Evolutionary conservation across 2,329 filamentous ascomycete genomes (phyloP), one percentile per base, ranked within the genome.

Genomic region (Monilinia polystroma): DNA sequence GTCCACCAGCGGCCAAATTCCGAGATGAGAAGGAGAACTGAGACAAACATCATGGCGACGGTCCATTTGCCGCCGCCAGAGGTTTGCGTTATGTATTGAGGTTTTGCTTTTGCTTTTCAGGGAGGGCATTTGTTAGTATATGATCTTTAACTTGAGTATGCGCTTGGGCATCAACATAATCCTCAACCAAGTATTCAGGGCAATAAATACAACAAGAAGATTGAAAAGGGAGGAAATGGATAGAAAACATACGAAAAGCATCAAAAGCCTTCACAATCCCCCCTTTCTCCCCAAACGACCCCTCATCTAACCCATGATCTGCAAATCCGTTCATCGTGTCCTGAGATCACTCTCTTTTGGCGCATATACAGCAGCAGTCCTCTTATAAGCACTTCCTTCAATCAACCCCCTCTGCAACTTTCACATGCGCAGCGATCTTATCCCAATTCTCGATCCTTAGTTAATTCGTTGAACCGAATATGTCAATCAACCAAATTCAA

Each of bases 1-100:
- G 83, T 82, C 85, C 91, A 95, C 93, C 94, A 98, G 66, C 89
- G 88, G 69, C 81, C 78, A 45, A 95, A 81, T 79, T 99, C 95
- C 62, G 87, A 87, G 81, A 90, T 87, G 72, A 91, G 82, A 68
- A 99, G 90, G 70, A 92, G 76, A 69, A 88, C 77, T 70, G 92
- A 95, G 70, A 96, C 82, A 62, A 91, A 70, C 68, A 90, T 81
- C 80, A 99, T 91, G 63, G 88, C 85, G 58, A 97, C 85, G 29
- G 95, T 98, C 91, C 93, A 97, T 80, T 96, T 93, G 70, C 94
- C 94, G 75, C 95, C 96, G 74, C 90, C 90, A 49, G 90, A 85
- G 43, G 92, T 96, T 71, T 89, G 87, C 57, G 90, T 89, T 66
- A 95, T 89, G 80, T 97, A 99, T 76, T 94, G 92, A 20, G 93